Conservation (phyloP, 352 stramenopile species). For the Pythium apleroticum region DNA sequence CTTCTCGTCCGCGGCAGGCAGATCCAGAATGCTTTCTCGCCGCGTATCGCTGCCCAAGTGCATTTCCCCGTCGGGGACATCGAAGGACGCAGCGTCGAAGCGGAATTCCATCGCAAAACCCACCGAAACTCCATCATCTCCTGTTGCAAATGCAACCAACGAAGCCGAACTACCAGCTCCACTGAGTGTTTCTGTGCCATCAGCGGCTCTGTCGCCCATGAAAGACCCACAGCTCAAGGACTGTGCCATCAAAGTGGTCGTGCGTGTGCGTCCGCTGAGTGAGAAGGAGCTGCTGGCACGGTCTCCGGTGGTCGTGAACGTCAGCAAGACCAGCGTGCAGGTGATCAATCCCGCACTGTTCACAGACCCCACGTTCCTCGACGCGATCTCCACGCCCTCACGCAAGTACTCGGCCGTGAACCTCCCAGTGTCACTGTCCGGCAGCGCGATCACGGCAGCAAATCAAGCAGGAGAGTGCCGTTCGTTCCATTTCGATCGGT, state of each 20-base stretch:
- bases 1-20: not conserved
- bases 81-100: not conserved
- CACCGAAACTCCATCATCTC: not conserved
- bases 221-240: conserved; percentile 32
- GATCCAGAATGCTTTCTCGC: conserved; percentile 16
- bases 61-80: conserved; percentile 18
- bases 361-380: conserved; percentile 49
- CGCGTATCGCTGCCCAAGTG: conserved; percentile 30
- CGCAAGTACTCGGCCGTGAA: conserved; percentile 26
- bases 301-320: conserved; percentile 53
- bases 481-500: conserved; percentile 78
- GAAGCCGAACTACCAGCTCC: not conserved
- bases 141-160: not conserved
- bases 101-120: not conserved
- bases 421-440: conserved; percentile 30
- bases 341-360: conserved; percentile 69
- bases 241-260: conserved; percentile 73
- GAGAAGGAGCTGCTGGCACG: conserved; percentile 48
- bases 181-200: not conserved
- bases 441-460: conserved; percentile 35
- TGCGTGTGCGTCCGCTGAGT: conserved; percentile 68
- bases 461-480: conserved; percentile 50
- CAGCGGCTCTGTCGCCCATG: not conserved
- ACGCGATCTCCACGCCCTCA: conserved; percentile 34
- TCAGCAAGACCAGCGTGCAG: conserved; percentile 49